phyloP scores from a whole-genome alignment of 345 rosid genomes.

The Moringa oleifera region DNA sequence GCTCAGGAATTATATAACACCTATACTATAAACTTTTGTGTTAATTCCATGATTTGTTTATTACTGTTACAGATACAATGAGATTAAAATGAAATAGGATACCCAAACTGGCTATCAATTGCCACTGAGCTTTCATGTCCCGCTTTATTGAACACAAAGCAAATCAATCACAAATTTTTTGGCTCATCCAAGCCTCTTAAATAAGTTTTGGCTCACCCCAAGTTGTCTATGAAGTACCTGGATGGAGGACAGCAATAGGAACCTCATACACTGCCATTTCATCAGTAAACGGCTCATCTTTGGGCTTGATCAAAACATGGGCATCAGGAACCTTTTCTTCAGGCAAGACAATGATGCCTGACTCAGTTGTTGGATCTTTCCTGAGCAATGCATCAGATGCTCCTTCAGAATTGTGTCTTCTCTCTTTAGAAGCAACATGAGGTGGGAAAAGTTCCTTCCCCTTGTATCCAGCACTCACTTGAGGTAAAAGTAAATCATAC shows the following conservation, averaged over 20 bases:
- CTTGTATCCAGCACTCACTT: conserved; percentile 21
- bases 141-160: not conserved
- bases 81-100: not conserved
- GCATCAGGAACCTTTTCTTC: conserved; percentile 17
- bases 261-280: conserved; percentile 31
- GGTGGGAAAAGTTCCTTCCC: conserved; percentile 41
- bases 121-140: not conserved
- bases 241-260: conserved; percentile 45
- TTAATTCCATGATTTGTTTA: not conserved
- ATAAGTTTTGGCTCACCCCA: not conserved
- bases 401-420: conserved; percentile 13
- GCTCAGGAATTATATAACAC: no score
- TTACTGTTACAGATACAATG: not conserved
- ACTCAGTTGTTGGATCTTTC: conserved; percentile 22
- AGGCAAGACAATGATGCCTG: conserved; percentile 7
- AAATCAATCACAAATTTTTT: not conserved
- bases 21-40: no score
- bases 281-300: conserved; percentile 52
- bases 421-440: conserved; percentile 18
- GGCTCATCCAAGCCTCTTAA: not conserved
- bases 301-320: conserved; percentile 30
- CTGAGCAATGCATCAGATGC: conserved; percentile 20
- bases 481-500: conserved; percentile 15
- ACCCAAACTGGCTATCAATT: not conserved
- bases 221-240: conserved; percentile 31